These are phyloP conservation scores for Porphyra umbilicalis DNA, from an alignment of 31 red algal species.

Conservation along the genomic window DNA sequence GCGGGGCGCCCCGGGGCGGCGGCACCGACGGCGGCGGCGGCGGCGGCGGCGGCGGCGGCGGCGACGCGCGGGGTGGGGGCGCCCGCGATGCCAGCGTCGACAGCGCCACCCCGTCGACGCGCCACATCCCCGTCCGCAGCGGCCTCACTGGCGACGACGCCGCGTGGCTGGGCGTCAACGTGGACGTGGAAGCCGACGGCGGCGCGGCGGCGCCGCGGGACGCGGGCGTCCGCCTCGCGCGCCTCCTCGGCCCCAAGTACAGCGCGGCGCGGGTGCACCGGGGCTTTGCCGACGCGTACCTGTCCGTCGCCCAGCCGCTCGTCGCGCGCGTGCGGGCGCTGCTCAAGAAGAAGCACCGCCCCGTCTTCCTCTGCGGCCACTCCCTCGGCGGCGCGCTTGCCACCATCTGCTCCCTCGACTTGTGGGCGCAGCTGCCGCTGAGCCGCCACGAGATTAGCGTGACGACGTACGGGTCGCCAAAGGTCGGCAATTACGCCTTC, in stretches of 20 bases:
- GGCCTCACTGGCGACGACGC: background rate
- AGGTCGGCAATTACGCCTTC: background rate
- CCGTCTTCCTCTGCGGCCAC: conserved; percentile 66
- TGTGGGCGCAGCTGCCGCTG: conserved; percentile 3
- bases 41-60: background rate
- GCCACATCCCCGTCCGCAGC: background rate
- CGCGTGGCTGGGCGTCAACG: background rate
- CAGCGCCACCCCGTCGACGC: background rate
- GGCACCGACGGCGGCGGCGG: background rate
- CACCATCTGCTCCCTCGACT: conserved; percentile 62
- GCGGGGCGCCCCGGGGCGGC: background rate
- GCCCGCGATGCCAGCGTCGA: background rate
- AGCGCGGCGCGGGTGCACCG: conserved; percentile 56
- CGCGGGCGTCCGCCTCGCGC: conserved; percentile 1
- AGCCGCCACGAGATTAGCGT: background rate
- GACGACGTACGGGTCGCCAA: conserved; percentile 9
- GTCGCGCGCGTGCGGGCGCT: conserved; percentile 8
- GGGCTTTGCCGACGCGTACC: conserved; percentile 77
- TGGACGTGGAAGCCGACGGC: background rate
- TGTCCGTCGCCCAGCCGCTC: conserved; percentile 28
- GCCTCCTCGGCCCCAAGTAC: conserved; percentile 5
- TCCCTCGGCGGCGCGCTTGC: conserved; percentile 86
- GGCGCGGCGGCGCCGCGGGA: background rate
- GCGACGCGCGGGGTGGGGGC: background rate
- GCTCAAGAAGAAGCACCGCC: conserved; percentile 40